phyloP scores from a whole-genome alignment of 106 monocot species.

The Dendrobium nobile region DNA sequence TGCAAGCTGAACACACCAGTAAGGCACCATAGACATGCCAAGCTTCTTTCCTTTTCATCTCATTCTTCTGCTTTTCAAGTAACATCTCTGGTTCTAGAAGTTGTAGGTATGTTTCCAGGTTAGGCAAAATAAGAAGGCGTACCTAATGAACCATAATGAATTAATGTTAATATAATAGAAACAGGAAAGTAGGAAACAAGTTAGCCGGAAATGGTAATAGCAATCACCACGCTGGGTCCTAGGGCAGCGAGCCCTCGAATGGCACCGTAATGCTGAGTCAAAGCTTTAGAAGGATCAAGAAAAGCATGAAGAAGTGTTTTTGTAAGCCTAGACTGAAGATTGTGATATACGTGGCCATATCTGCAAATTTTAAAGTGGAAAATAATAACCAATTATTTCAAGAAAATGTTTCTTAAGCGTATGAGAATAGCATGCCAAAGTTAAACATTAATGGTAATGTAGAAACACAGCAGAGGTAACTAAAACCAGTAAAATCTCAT shows the following conservation, averaged over 20 bases:
- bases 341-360: slow-evolving; percentile 94
- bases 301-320: slow-evolving; percentile 87
- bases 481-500: not conserved
- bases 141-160: slow-evolving; percentile 39
- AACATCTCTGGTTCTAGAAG: slow-evolving; percentile 94
- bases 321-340: slow-evolving; percentile 77
- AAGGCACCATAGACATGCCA: slow-evolving; percentile 99
- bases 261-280: slow-evolving; percentile 98
- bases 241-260: slow-evolving; percentile 87
- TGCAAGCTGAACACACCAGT: slow-evolving; percentile 37
- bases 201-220: slow-evolving; percentile 1
- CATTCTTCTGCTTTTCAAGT: slow-evolving; percentile 94
- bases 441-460: not conserved
- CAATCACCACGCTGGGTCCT: slow-evolving; percentile 75
- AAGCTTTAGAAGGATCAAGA: slow-evolving; percentile 84
- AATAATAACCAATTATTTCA: not conserved
- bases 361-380: slow-evolving; percentile 22
- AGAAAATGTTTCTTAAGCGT: not conserved
- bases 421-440: not conserved
- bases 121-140: slow-evolving; percentile 82
- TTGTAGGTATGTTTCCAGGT: slow-evolving; percentile 85
- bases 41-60: slow-evolving; percentile 92
- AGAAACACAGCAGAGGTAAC: not conserved
- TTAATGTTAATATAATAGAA: slow-evolving; percentile 8
- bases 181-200: not conserved